Base-by-base conservation (phyloP, 805 yeast species). In the Candida maesae region DNA sequence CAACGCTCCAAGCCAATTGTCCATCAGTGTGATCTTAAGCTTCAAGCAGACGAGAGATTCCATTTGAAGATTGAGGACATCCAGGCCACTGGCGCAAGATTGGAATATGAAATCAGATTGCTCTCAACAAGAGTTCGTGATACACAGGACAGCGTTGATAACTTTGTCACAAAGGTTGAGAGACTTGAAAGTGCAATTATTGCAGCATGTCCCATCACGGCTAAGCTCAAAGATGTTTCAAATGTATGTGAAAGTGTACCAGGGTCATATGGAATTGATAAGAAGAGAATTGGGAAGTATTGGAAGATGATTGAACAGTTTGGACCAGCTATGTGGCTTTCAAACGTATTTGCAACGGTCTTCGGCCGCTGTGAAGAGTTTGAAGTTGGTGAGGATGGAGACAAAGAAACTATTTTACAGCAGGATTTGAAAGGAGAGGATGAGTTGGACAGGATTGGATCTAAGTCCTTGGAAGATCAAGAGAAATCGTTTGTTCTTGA, bases 71-170 rank as follows among this genome's bases (percentile, higher is more conserved):
- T 72, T 38, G 57, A 61, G 19, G 83, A 79, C 44, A 63, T 79
- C 14, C 75, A 73, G 37, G 73, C 80, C 8, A 61, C 77, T 37
- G 73, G 76, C 25, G 79, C 85, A 3, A 67, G 81, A 46, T 58
- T 84, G 37, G 76, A 78, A 50, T 84, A 84, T 57, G 91, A 84
- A 54, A 64, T 79, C 33, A 62, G 84, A 16, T 64, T 80, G 31
- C 59, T 84, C 23, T 71, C 71, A 24, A 71, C 74, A 17, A 79
- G 83, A 49, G 71, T 84, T 35, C 71, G 76, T 33, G 93, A 84
- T 51, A 81, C 83, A 7, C 85, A 81, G 50, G 80, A 79, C 20
- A 71, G 79, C 33, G 69, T 78, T 41, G 64, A 68, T 34, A 57
- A 68, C 27, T 76, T 77, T 59, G 64, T 58, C 9, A 33, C 51